A percentile compares a stretch with the other conserved stretches of the same genome.
These are phyloP conservation scores for Fusarium sarcochroum DNA, from an alignment of 2,329 filamentous ascomycete genomes.

Conservation along the genomic window DNA sequence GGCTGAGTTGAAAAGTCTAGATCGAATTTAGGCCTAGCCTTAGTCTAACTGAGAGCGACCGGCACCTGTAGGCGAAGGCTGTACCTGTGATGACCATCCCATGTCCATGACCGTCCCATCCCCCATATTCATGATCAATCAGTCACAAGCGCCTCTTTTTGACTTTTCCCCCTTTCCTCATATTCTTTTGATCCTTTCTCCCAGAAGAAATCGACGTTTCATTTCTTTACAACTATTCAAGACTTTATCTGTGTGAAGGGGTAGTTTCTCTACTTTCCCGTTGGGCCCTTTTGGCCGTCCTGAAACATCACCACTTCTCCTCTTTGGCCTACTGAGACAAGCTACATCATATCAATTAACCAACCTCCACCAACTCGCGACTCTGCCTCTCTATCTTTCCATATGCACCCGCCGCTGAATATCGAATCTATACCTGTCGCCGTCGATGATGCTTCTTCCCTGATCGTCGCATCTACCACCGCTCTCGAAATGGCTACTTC, in stretches of 20 bases:
- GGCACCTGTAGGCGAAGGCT: not conserved
- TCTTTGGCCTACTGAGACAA: constrained; percentile 26
- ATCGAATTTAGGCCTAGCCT: constrained; percentile 17
- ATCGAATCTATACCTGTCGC: constrained; percentile 37
- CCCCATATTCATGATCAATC: constrained; percentile 29
- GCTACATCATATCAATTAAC: constrained; percentile 27
- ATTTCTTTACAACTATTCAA: constrained; percentile 7
- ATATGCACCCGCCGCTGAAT: constrained; percentile 45
- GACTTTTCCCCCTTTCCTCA: constrained; percentile 10
- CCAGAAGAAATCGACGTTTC: constrained; percentile 14
- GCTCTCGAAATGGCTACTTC: constrained; percentile 50
- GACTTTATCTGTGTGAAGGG: constrained; percentile 16
- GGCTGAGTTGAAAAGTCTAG: constrained; percentile 25
- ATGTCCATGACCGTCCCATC: not conserved
- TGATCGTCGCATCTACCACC: constrained; percentile 40
- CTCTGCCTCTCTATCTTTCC: constrained; percentile 8
- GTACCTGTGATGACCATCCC: too few relatives aligned
- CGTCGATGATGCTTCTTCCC: constrained; percentile 43
- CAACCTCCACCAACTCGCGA: not conserved
- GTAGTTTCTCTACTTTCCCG: constrained; percentile 16
- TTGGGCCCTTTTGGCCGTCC: constrained; percentile 26
- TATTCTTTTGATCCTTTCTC: constrained; percentile 16
- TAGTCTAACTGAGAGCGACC: constrained; percentile 20
- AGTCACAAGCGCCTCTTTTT: constrained; percentile 38
- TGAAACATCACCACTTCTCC: constrained; percentile 43